phyloP scores from a whole-genome alignment of 208 protist genomes.

The Trypanosoma vivax region DNA sequence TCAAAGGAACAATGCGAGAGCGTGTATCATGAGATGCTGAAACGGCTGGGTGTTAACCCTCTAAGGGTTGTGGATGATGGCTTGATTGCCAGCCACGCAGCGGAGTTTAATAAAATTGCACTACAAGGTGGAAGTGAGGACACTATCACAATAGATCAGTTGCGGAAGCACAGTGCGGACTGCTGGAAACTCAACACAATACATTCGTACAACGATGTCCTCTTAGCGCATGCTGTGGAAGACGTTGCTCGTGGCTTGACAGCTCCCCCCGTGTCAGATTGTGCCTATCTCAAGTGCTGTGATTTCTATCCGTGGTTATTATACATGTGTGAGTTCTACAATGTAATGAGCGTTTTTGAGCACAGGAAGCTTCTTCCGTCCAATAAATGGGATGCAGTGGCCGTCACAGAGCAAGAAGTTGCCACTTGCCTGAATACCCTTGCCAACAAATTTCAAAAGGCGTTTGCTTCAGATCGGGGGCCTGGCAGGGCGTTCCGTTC shows the following conservation, averaged over 20 bases:
- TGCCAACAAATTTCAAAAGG: not conserved
- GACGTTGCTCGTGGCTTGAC: not conserved
- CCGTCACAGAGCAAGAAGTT: not conserved
- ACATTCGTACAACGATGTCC: constrained; percentile 10
- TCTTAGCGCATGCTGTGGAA: constrained; percentile 1
- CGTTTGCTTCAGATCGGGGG: constrained; percentile 6
- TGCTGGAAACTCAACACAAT: constrained; percentile 11
- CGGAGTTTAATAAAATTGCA: constrained; percentile 10
- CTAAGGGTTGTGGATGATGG: not conserved
- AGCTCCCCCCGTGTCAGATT: not conserved
- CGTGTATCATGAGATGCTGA: constrained; percentile 20
- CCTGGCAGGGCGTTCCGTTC: constrained; percentile 8
- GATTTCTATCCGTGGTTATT: constrained; percentile 52
- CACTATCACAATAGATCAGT: not conserved
- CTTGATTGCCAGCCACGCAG: not conserved
- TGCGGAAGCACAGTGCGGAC: not conserved
- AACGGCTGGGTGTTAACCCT: constrained; percentile 4
- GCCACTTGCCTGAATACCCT: constrained; percentile 6
- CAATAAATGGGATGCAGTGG: not conserved
- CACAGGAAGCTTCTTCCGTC: constrained; percentile 23
- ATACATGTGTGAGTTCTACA: constrained; percentile 47
- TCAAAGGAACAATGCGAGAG: constrained; percentile 7
- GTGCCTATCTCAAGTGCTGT: constrained; percentile 15
- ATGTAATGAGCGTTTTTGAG: constrained; percentile 43
- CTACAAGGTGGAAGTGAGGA: not conserved